Base-by-base conservation (phyloP, 2,329 filamentous ascomycete species). In the Byssoonygena ceratinophila region DNA sequence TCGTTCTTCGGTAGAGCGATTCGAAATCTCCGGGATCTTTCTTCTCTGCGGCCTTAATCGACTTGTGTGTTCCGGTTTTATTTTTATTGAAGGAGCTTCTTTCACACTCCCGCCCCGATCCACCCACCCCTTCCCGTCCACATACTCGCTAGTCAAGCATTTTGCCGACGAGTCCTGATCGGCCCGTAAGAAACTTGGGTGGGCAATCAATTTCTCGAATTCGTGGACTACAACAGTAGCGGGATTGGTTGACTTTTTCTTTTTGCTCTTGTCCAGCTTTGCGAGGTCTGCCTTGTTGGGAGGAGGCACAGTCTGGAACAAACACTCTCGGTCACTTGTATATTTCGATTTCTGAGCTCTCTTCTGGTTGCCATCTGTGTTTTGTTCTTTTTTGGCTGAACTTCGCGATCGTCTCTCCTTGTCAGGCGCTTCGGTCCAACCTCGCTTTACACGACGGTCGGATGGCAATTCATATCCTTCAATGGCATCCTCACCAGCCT, bases 71-170 rank as follows among this genome's bases (percentile, higher is more conserved):
- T 45, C 31, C 22, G 34, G n/a, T 5, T 46, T 44, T 9, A 22
- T 37, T 29, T 36, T 53, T 34, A 53, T 25, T 12, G 41, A 40
- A n/a, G 41, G 39, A 8, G 58, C 36, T 56, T 71, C 69, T 56
- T 94, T 79, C 1, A 96, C 71, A 52, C 83, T 80, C 4, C 90
- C 90, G 14, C 83, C 74, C 56, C 82, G 79, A 60, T 95, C 84
- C 0, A 95, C 78, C 91, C 92, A 97, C 1, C 91, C 91, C 62
- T 85, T 83, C 20, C 85, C 89, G 51, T 95, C 84, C 37, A 92
- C 78, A 65, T 84, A 96, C 52, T 84, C 81, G 2, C 75, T 67
- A 36, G 76, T 74, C n/a, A 73, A 66, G 44, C 75, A 74, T 1
- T 69, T 69, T 1, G 68, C 69, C 1, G 71, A 66, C 4, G 71